Conservation (phyloP, 768 basidiomycete genomes). For the Suillus brevipes region DNA sequence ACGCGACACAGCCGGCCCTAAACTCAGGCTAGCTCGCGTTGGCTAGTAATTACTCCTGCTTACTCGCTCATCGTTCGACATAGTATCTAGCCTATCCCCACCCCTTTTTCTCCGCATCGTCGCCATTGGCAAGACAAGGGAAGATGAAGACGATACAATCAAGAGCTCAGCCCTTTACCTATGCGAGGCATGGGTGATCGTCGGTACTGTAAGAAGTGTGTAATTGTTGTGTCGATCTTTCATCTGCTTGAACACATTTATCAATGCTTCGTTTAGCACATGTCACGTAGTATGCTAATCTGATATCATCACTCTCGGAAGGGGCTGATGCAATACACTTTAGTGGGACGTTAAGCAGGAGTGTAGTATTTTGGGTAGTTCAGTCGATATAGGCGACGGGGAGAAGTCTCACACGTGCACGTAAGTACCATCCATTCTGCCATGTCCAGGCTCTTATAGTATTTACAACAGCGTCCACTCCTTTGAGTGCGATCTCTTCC, state of each 20-base stretch:
- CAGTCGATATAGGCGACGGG: neutral
- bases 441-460: neutral
- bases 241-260: neutral
- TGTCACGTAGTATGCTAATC: neutral
- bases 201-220: neutral
- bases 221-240: neutral
- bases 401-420: neutral
- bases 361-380: too few relatives aligned
- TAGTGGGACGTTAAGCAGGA: too few relatives aligned
- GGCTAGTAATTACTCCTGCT: too few relatives aligned
- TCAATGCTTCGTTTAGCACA: neutral
- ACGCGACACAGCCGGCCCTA: conserved; percentile 28
- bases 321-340: neutral
- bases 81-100: neutral
- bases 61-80: neutral
- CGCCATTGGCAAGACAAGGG: too few relatives aligned
- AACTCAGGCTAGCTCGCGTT: neutral
- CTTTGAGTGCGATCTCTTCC: neutral
- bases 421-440: too few relatives aligned
- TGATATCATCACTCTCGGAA: neutral
- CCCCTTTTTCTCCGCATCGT: neutral
- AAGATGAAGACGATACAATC: too few relatives aligned
- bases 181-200: neutral
- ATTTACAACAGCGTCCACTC: neutral
- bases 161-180: too few relatives aligned